Conservation (phyloP, 805 yeast genomes). For the Yamadazyma kitorensis region DNA sequence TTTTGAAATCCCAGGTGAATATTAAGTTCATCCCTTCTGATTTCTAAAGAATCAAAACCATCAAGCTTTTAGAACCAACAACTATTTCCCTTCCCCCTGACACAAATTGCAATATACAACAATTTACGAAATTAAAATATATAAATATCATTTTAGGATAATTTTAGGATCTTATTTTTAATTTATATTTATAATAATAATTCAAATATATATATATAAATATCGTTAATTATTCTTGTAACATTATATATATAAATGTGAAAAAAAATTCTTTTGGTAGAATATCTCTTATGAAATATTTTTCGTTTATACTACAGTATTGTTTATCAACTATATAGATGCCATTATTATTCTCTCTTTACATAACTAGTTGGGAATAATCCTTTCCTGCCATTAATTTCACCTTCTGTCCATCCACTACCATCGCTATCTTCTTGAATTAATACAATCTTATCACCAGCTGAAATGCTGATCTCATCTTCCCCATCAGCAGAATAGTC, state of each 20-base stretch:
- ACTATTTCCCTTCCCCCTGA: too few relatives aligned
- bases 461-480: slow-evolving; percentile 69
- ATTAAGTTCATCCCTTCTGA: slow-evolving; percentile 4
- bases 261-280: not conserved
- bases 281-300: not conserved
- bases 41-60: too few relatives aligned
- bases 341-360: slow-evolving; percentile 31
- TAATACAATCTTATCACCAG: slow-evolving; percentile 72
- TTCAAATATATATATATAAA: too few relatives aligned
- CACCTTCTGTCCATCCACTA: slow-evolving; percentile 97
- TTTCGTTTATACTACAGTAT: too few relatives aligned
- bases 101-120: slow-evolving; percentile 1
- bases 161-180: too few relatives aligned
- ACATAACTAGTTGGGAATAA: slow-evolving; percentile 72
- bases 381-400: slow-evolving; percentile 39
- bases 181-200: too few relatives aligned
- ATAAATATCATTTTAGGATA: slow-evolving; percentile 2
- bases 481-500: slow-evolving; percentile 76
- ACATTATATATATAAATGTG: slow-evolving; percentile 4
- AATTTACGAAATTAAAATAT: not conserved
- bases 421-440: slow-evolving; percentile 56
- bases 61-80: too few relatives aligned
- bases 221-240: not conserved
- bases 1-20: slow-evolving; percentile 75
- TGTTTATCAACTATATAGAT: too few relatives aligned